Evolutionary conservation across 768 basidiomycete genomes (phyloP).

Genomic region (Grammothele lineata): DNA sequence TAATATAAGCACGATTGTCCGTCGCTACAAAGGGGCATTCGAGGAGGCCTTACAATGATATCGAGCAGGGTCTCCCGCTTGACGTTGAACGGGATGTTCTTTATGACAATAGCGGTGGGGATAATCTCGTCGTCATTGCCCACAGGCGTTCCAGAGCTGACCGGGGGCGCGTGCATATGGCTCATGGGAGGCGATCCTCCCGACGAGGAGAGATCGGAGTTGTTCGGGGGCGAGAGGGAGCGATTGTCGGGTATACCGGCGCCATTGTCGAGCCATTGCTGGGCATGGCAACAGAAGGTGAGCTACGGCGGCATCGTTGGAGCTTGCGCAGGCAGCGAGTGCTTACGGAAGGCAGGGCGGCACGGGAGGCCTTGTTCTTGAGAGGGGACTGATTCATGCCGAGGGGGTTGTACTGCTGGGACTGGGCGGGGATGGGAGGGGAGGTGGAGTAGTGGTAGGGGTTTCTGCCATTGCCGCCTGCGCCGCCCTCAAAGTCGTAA

Average conservation of each 20-base stretch:
- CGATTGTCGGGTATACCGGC: conserved; percentile 56
- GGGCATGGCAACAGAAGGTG: conserved; percentile 20
- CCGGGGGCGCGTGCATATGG: conserved; percentile 37
- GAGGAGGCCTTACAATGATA: conserved; percentile 74
- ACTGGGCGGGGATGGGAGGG: conserved; percentile 52
- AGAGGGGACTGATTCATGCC: conserved; percentile 64
- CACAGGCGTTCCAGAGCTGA: conserved; percentile 47
- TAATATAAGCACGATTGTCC: neutral
- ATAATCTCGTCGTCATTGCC: conserved; percentile 83
- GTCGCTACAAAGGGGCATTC: neutral
- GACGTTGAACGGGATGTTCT: conserved; percentile 99
- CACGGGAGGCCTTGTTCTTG: conserved; percentile 70
- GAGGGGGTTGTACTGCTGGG: conserved; percentile 40
- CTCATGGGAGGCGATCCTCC: conserved; percentile 69
- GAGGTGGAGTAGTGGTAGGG: conserved; percentile 72
- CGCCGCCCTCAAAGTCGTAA: conserved; percentile 77
- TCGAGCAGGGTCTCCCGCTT: conserved; percentile 94
- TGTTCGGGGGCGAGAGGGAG: conserved; percentile 80
- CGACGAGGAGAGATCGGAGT: conserved; percentile 84
- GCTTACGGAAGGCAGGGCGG: conserved; percentile 72
- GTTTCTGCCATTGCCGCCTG: conserved; percentile 43
- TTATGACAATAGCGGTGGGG: conserved; percentile 98
- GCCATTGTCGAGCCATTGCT: conserved; percentile 86
- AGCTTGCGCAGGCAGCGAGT: conserved; percentile 1
- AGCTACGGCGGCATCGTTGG: conserved; percentile 18